phyloP scores from a whole-genome alignment of 805 yeast species.

The Candida yuanshanica region DNA sequence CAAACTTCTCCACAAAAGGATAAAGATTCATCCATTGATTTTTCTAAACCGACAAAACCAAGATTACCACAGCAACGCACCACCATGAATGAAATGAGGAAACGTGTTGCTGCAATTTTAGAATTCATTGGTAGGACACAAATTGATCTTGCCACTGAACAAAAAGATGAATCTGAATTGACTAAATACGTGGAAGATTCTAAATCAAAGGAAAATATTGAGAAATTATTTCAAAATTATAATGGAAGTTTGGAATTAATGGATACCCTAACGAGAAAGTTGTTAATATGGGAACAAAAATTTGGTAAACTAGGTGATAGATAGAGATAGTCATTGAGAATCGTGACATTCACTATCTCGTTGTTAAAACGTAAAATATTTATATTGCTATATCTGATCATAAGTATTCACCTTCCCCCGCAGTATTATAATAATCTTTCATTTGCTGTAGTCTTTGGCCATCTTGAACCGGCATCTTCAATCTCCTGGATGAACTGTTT shows the following conservation, averaged over 20 bases:
- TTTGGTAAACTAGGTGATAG: conserved; percentile 33
- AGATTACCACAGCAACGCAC: conserved; percentile 74
- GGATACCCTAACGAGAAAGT: conserved; percentile 67
- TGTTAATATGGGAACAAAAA: conserved; percentile 74
- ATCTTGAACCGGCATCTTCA: conserved; percentile 31
- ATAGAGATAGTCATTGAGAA: not conserved
- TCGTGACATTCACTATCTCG: too few species aligned
- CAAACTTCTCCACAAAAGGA: conserved; percentile 4
- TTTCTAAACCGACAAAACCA: conserved; percentile 75
- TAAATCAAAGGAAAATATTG: conserved; percentile 32
- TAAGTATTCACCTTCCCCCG: not conserved
- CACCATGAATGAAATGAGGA: conserved; percentile 76
- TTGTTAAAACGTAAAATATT: too few species aligned
- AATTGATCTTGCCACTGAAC: conserved; percentile 72
- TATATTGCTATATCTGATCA: not conserved
- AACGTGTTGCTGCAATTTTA: conserved; percentile 81
- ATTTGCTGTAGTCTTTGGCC: conserved; percentile 24
- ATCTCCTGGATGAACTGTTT: conserved; percentile 27
- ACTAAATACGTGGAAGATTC: conserved; percentile 41
- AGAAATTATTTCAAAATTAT: conserved; percentile 42
- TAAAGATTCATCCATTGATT: conserved; percentile 35
- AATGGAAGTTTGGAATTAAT: conserved; percentile 57
- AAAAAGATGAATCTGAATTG: conserved; percentile 47
- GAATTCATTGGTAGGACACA: conserved; percentile 90
- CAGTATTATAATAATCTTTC: conserved; percentile 12